Percentiles rank a stretch among this genome's conserved stretches.
phyloP scores from a whole-genome alignment of 2,329 filamentous ascomycete genomes.

The Beauveria australis region DNA sequence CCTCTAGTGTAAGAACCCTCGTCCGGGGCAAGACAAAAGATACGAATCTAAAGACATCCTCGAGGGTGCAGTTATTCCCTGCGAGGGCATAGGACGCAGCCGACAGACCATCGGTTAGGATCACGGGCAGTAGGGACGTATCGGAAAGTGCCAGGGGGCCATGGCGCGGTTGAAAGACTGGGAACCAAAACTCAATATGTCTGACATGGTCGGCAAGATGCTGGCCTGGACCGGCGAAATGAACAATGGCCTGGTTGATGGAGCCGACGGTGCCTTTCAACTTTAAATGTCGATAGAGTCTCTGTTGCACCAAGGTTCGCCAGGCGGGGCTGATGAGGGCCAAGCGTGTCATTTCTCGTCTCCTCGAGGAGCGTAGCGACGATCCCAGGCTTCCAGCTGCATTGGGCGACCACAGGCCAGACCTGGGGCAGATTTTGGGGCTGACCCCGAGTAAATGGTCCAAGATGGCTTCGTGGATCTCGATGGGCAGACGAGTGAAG shows the following conservation, averaged over 20 bases:
- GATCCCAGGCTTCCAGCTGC: conserved; percentile 55
- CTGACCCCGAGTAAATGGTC: conserved; percentile 62
- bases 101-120: conserved; percentile 48
- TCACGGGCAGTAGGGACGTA: conserved; percentile 39
- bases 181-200: conserved; percentile 71
- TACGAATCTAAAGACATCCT: conserved; percentile 61
- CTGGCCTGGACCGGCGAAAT: conserved; percentile 45
- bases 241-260: conserved; percentile 49
- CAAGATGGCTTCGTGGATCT: conserved; percentile 65
- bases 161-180: conserved; percentile 57
- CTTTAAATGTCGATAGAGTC: conserved; percentile 69
- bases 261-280: conserved; percentile 62
- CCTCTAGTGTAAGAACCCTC: conserved; percentile 63
- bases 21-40: conserved; percentile 49
- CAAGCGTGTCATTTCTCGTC: conserved; percentile 58
- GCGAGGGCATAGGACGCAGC: conserved; percentile 51
- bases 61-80: conserved; percentile 59
- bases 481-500: conserved; percentile 50
- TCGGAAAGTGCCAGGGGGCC: conserved; percentile 34
- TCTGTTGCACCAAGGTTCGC: conserved; percentile 60
- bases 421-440: conserved; percentile 48
- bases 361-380: conserved; percentile 56
- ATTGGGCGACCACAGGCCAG: conserved; percentile 44
- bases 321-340: conserved; percentile 56
- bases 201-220: conserved; percentile 58